phyloP scores from a whole-genome alignment of 352 stramenopile genomes.

The Phytophthora lateralis region DNA sequence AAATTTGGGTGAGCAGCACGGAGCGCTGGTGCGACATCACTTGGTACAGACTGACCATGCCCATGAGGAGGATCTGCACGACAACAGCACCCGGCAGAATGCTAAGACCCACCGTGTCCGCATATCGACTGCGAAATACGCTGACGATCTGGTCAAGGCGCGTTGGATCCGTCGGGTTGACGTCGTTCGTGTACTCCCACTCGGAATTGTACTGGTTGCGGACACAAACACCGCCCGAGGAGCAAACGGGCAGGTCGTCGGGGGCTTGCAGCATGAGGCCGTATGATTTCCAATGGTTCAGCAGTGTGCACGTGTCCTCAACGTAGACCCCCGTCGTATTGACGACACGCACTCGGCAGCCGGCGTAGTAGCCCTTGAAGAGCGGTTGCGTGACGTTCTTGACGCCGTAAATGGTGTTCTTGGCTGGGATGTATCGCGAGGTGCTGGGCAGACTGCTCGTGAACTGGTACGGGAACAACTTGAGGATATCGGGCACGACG shows the following conservation, averaged over 20 bases:
- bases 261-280: slow-evolving; percentile 17
- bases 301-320: slow-evolving; percentile 10
- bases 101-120: neutral
- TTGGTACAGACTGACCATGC: slow-evolving; percentile 22
- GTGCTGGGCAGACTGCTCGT: slow-evolving; percentile 11
- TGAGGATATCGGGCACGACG: slow-evolving; percentile 16
- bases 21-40: slow-evolving; percentile 17
- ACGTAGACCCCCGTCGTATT: slow-evolving; percentile 8
- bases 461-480: slow-evolving; percentile 10
- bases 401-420: slow-evolving; percentile 20
- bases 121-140: slow-evolving; percentile 10
- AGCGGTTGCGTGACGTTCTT: slow-evolving; percentile 18
- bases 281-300: slow-evolving; percentile 12
- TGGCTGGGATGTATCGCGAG: slow-evolving; percentile 14
- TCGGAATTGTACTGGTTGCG: slow-evolving; percentile 21
- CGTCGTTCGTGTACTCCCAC: slow-evolving; percentile 8
- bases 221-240: slow-evolving; percentile 9
- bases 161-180: slow-evolving; percentile 2
- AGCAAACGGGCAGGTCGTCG: slow-evolving; percentile 10
- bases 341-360: slow-evolving; percentile 14
- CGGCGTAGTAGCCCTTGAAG: slow-evolving; percentile 18
- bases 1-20: slow-evolving; percentile 8
- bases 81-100: neutral
- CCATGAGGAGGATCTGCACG: slow-evolving; percentile 12
- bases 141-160: slow-evolving; percentile 15